These are phyloP conservation scores for Patellifolia procumbens DNA, from an alignment of 179 eudicot species.

Conservation along the genomic window DNA sequence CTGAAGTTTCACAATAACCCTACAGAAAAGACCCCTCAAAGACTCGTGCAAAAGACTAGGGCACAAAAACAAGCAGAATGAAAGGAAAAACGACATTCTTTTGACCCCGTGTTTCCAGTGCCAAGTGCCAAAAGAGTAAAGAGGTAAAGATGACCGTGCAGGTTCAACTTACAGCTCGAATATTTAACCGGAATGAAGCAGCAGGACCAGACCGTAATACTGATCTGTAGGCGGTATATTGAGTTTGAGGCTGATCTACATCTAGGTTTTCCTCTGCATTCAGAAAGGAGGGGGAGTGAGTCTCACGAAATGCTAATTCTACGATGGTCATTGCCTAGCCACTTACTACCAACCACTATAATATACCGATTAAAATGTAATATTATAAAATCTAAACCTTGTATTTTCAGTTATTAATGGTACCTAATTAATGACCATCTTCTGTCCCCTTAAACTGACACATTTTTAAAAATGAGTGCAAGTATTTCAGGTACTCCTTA, in stretches of 20 bases:
- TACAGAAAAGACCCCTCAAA: neutral
- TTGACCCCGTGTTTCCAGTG: neutral
- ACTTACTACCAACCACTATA: no score
- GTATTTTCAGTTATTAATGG: no score
- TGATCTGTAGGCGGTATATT: constrained; percentile 64
- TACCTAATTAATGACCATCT: no score
- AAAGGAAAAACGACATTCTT: neutral
- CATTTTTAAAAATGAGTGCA: no score
- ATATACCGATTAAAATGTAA: no score
- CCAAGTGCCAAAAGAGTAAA: neutral
- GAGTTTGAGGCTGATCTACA: constrained; percentile 74
- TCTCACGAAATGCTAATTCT: neutral
- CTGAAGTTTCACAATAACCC: no score
- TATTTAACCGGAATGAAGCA: constrained; percentile 80
- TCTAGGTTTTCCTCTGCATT: constrained; percentile 67
- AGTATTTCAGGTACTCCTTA: no score
- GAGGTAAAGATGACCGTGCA: neutral
- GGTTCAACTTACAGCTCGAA: constrained; percentile 78
- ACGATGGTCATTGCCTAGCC: no score
- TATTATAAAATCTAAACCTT: no score
- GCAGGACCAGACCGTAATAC: constrained; percentile 93
- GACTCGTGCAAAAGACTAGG: neutral
- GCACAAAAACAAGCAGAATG: neutral
- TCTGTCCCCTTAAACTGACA: no score
- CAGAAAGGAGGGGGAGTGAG: constrained; percentile 5